Evolutionary conservation across 495 filamentous ascomycete genomes (phyloP).

Genomic region (Penicillium pancosmium): DNA sequence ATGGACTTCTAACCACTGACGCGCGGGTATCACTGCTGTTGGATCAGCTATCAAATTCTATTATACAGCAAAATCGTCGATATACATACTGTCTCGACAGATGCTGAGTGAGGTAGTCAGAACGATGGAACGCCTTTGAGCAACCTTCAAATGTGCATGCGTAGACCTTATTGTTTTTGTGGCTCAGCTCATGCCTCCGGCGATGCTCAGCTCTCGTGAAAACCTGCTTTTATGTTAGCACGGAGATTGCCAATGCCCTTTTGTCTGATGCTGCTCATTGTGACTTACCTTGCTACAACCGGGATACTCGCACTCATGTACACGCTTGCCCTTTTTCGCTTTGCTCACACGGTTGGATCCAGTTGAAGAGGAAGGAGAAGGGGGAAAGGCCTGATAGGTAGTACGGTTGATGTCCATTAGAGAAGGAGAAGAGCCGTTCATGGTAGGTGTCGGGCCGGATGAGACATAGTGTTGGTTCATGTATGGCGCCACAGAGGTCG

Average conservation of each 20-base stretch:
- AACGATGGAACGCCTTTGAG: slow-evolving; percentile 22
- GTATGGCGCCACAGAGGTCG: slow-evolving; percentile 4
- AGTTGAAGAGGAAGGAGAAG: slow-evolving; percentile 53
- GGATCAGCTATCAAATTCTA: neutral
- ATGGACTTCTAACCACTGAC: neutral
- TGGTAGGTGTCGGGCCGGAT: neutral
- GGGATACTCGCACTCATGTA: slow-evolving; percentile 66
- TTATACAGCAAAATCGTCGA: neutral
- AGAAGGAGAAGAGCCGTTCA: neutral
- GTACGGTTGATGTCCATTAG: neutral
- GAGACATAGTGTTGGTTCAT: slow-evolving; percentile 6
- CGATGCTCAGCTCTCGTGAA: slow-evolving; percentile 82
- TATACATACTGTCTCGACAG: slow-evolving; percentile 20
- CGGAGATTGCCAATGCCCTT: neutral
- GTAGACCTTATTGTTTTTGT: slow-evolving; percentile 18
- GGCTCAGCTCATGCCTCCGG: slow-evolving; percentile 22
- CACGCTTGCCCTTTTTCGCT: slow-evolving; percentile 81
- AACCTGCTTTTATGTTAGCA: slow-evolving; percentile 44
- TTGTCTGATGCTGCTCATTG: neutral
- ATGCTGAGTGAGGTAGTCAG: slow-evolving; percentile 25
- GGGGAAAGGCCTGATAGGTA: slow-evolving; percentile 4
- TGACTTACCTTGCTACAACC: slow-evolving; percentile 63
- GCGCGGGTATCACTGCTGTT: slow-evolving; percentile 1
- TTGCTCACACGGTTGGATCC: slow-evolving; percentile 76
- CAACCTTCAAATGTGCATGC: slow-evolving; percentile 18